Base-by-base conservation (phyloP, 1,284 basidiomycete genomes). In the Anthracocystis walkeri region DNA sequence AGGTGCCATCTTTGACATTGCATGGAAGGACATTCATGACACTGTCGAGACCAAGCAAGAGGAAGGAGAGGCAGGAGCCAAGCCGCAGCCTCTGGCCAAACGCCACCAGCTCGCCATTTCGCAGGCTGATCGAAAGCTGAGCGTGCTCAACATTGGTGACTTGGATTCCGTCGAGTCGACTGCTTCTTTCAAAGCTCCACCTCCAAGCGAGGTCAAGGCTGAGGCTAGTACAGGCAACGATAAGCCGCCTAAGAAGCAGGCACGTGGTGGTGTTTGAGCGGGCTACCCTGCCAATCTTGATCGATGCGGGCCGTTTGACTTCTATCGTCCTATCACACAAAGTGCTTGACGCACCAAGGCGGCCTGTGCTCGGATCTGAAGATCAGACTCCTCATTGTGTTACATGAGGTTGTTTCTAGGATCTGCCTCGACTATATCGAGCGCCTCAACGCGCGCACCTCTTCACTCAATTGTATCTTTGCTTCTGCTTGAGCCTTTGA, bases 21-120 rank as follows among this genome's bases (percentile, higher is more conserved):
- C 73, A 11, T 78, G 77, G 77, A 71, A 76, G 48, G 75, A 75
- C 31, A 21, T 74, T 7, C 44, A 62, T 25, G 67, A 73, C 23
- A 48, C 46, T 4, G 54, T 66, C 42, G 69, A 60, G 51, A 62
- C 65, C n/a, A 73, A 79, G 58, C 60, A 63, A 20, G 69, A 67
- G 58, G 59, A 76, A 4, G 70, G 56, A n/a, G 58, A 66, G 50
- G 65, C 65, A 18, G 55, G 49, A n/a, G 16, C 31, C 49, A 57
- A 63, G 41, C 50, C 59, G 12, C 58, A 35, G 25, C 35, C 50
- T 46, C 44, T 64, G 41, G 62, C 64, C 14, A 58, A 63, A 25
- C 59, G 62, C 27, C 76, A 81, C 35, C 78, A 79, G 60, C 74
- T 84, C 18, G 80, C 82, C 48, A 62, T 83, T 18, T 77, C 80